Evolutionary conservation across 2,329 filamentous ascomycete species (phyloP), one percentile per base, ranked within the genome.

Genomic region (Sclerotinia subarctica): DNA sequence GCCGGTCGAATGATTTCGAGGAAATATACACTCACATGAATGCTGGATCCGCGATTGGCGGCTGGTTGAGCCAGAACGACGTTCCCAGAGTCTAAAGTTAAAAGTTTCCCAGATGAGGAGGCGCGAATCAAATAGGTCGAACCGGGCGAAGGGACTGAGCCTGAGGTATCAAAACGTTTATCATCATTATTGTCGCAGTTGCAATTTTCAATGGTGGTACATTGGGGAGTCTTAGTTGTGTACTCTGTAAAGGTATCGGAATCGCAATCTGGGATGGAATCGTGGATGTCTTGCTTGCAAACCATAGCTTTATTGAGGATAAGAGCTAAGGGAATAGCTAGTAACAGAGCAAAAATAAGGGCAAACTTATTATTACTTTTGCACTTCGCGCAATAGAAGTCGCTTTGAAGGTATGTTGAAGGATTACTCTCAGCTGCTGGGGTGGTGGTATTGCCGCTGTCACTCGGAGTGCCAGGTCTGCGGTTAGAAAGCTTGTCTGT

Each of bases 71-170:
- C 46, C 52, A 66, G 35, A 15, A 24, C n/a, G 5, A 66, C 19
- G 13, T 11, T 7, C 0, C 64, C 64, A 46, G 32, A 32, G 11
- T 66, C 24, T 24, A 60, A 15, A 44, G 44, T 60, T 0, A 66
- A 26, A 24, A 66, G 56, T 35, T n/a, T 60, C 1, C 64, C 64
- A 32, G 64, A 66, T 26, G 46, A 60, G 15, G 29, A 26, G 24
- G 64, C 29, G 24, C 64, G 64, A 10, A 66, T 66, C 1, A 53
- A 7, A 13, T 46, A 66, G 24, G 46, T 66, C 6, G 19, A 60
- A 15, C 32, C 17, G 19, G 64, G 54, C 32, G 35, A 21, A 10
- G 64, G 64, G n/a, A 46, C 46, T 4, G 64, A 66, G 56, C 64
- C 60, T 44, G 42, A 29, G 10, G 17, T 46, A 6, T 32, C 21